Evolutionary conservation across 2,329 filamentous ascomycete genomes (phyloP).

Genomic region (Cladosporium phlei): DNA sequence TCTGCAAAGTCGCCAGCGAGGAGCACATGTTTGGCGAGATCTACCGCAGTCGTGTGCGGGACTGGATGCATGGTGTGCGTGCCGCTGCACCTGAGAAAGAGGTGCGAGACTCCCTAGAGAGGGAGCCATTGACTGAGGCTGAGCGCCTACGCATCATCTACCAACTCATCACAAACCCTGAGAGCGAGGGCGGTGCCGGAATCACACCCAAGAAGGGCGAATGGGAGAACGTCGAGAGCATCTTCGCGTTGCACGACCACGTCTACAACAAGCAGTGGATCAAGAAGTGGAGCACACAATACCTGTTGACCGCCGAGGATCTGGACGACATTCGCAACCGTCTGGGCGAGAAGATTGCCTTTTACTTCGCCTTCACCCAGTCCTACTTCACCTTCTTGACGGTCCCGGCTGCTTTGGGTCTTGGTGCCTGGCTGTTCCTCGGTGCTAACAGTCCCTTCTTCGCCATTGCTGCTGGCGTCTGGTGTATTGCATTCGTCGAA

Average conservation of each 20-base stretch:
- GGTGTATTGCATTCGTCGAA: constrained; percentile 85
- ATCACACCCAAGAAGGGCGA: constrained; percentile 48
- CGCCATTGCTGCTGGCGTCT: constrained; percentile 72
- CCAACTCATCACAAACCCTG: constrained; percentile 57
- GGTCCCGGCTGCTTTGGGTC: constrained; percentile 75
- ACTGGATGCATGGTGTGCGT: constrained; percentile 89
- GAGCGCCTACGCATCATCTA: constrained; percentile 86
- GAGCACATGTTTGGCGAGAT: constrained; percentile 72
- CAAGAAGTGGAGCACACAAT: constrained; percentile 48
- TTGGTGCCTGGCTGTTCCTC: constrained; percentile 73
- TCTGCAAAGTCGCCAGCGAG: constrained; percentile 72
- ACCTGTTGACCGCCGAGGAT: constrained; percentile 44
- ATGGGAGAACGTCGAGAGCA: constrained; percentile 46
- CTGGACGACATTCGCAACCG: constrained; percentile 48
- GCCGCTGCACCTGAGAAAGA: constrained; percentile 71
- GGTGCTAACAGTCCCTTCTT: constrained; percentile 81
- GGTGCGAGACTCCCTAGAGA: constrained; percentile 60
- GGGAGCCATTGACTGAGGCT: constrained; percentile 77
- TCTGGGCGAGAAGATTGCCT: constrained; percentile 65
- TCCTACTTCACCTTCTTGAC: constrained; percentile 81
- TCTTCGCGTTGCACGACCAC: constrained; percentile 49
- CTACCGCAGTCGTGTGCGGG: constrained; percentile 75
- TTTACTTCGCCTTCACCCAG: constrained; percentile 93
- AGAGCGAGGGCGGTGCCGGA: constrained; percentile 45
- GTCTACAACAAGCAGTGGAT: constrained; percentile 51